Base-by-base conservation (phyloP, 2,329 filamentous ascomycete genomes). In the Lecanicillium sp. region DNA sequence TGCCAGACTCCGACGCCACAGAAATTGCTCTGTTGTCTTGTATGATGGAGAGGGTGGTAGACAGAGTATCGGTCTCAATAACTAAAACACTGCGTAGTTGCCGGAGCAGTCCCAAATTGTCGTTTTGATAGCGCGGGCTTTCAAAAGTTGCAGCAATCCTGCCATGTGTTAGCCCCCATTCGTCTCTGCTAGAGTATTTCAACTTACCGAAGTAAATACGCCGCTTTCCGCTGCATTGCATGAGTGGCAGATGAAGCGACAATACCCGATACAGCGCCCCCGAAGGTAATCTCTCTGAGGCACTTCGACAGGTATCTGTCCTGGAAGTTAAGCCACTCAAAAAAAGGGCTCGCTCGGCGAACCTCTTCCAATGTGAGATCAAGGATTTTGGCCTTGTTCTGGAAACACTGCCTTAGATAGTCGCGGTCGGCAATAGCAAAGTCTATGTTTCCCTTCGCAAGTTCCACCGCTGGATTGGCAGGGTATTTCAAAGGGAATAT, bases 361-460 rank as follows among this genome's bases (percentile, higher is more conserved):
- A 67, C 55, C 1, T 71, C 63, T 9, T 66, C 56, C 2, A 68
- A 43, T 0, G 36, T 52, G 42, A 68, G 69, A 48, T 69, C 66
- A 0, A 71, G 54, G 2, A 65, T 50, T 40, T 62, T 67, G 4
- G 61, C 58, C 10, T 50, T 56, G 6, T 42, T 15, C 0, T 41
- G 20, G 38, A 72, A 71, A 1, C 51, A 44, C 4, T 57, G 51
- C 0, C 41, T 45, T 2, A 68, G 45, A 0, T 32, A 15, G 7
- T 67, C 57, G 21, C 63, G 62, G 42, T 71, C 68, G 2, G 57
- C 47, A 2, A 71, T 60, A 11, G 57, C 59, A 43, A 71, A 71
- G 20, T 58, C 50, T 0, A 52, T 50, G 3, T 41, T 38, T 0
- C 49, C 55, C 0, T 17, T 36, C 17, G 52, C 45, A 9, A 53